phyloP scores from a whole-genome alignment of 768 basidiomycete genomes.

The Tephrocybe sp. region DNA sequence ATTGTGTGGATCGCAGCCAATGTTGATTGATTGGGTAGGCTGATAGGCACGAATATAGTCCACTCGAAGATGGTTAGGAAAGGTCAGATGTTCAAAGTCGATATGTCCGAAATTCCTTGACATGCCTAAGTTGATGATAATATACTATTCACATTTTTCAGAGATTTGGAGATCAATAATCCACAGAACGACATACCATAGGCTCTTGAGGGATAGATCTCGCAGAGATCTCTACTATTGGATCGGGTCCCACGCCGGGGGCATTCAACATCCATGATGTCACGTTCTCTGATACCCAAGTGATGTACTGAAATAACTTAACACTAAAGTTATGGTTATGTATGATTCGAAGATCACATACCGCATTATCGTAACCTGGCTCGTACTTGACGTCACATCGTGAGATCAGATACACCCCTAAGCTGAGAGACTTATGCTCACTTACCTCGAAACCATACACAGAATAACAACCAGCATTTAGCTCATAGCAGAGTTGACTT shows the following conservation, averaged over 20 bases:
- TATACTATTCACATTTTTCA: slow-evolving; percentile 47
- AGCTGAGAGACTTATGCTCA: slow-evolving; percentile 4
- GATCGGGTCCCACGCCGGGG: slow-evolving; percentile 63
- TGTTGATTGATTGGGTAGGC: slow-evolving; percentile 48
- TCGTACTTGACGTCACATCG: slow-evolving; percentile 31
- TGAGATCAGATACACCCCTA: slow-evolving; percentile 2
- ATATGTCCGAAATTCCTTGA: slow-evolving; percentile 74
- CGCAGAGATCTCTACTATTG: slow-evolving; percentile 53
- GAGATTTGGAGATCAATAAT: slow-evolving; percentile 1
- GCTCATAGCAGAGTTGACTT: slow-evolving; percentile 68
- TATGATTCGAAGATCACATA: slow-evolving; percentile 29
- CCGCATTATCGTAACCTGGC: slow-evolving; percentile 59
- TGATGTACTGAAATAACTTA: slow-evolving; percentile 57
- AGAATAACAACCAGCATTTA: slow-evolving; percentile 55
- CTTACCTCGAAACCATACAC: slow-evolving; percentile 74
- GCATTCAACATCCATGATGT: slow-evolving; percentile 73
- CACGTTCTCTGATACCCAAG: slow-evolving; percentile 72
- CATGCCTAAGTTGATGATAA: slow-evolving; percentile 81
- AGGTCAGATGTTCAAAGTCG: slow-evolving; percentile 62
- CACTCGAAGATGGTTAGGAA: slow-evolving; percentile 51
- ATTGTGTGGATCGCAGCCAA: slow-evolving; percentile 65
- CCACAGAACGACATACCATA: slow-evolving; percentile 52
- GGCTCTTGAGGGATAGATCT: slow-evolving; percentile 78
- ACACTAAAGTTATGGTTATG: not conserved
- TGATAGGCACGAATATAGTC: slow-evolving; percentile 70